Evolutionary conservation across 2,329 filamentous ascomycete species (phyloP).

Genomic region (Stagonosporopsis cucurbitacearum): DNA sequence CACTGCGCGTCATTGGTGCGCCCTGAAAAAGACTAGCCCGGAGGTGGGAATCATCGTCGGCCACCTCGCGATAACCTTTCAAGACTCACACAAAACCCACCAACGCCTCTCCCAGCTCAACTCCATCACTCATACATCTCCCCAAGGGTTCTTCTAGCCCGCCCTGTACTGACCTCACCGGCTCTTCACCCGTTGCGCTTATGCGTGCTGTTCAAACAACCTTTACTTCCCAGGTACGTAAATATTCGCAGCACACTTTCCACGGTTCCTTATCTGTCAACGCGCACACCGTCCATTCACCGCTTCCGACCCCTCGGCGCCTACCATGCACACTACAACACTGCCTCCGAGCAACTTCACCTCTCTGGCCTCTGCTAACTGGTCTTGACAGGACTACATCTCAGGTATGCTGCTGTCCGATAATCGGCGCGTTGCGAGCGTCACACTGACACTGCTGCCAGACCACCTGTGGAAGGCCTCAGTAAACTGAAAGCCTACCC

Average conservation of each 20-base stretch:
- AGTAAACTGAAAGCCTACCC: constrained; percentile 60
- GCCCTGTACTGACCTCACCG: constrained; percentile 36
- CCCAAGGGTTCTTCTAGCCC: constrained; percentile 33
- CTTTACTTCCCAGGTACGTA: constrained; percentile 62
- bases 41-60: constrained; percentile 14
- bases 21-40: constrained; percentile 1
- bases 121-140: constrained; percentile 19
- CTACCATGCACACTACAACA: constrained; percentile 16
- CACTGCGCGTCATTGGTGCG: constrained; percentile 24
- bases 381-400: constrained; percentile 64
- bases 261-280: constrained; percentile 38
- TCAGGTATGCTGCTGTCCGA: constrained; percentile 57
- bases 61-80: constrained; percentile 22
- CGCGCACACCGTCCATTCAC: constrained; percentile 41
- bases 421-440: constrained; percentile 22
- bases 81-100: constrained; percentile 26
- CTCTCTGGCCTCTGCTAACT: constrained; percentile 44
- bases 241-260: constrained; percentile 6
- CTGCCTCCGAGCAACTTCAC: constrained; percentile 10
- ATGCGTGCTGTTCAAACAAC: constrained; percentile 59
- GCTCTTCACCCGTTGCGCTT: constrained; percentile 43
- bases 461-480: constrained; percentile 74
- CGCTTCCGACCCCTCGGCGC: constrained; percentile 19
- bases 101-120: constrained; percentile 6
- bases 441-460: constrained; percentile 40